These are phyloP conservation scores for Alternaria viburni DNA, from an alignment of 2,329 filamentous ascomycete genomes.

Conservation along the genomic window DNA sequence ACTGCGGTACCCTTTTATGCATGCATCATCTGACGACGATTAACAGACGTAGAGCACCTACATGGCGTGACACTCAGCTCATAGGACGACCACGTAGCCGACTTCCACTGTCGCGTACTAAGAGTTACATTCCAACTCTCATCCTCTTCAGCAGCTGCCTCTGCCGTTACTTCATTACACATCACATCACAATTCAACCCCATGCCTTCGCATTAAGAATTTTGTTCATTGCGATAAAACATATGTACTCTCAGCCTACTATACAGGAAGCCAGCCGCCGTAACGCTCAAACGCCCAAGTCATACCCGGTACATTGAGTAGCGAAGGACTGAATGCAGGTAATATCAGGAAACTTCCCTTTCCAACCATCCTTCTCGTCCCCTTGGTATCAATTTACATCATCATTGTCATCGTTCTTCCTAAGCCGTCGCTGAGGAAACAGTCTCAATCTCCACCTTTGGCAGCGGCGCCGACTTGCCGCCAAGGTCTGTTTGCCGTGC, in stretches of 20 bases:
- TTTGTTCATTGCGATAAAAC: constrained; percentile 12
- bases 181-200: too few species aligned
- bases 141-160: background rate
- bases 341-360: background rate
- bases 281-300: constrained; percentile 21
- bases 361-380: background rate
- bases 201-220: background rate
- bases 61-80: constrained; percentile 40
- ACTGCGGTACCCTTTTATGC: background rate
- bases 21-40: constrained; percentile 3
- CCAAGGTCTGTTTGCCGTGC: constrained; percentile 76
- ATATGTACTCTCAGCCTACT: constrained; percentile 7
- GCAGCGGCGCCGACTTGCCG: constrained; percentile 73
- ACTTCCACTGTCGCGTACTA: background rate
- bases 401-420: constrained; percentile 20
- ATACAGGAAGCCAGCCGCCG: constrained; percentile 7
- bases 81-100: constrained; percentile 8
- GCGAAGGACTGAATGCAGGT: constrained; percentile 14
- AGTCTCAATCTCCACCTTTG: constrained; percentile 68
- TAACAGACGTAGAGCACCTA: constrained; percentile 1
- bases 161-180: background rate
- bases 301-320: constrained; percentile 9
- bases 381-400: constrained; percentile 32
- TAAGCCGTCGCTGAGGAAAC: constrained; percentile 50
- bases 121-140: too few species aligned